Evolutionary conservation across 305 asterid genomes (phyloP), one percentile per base, ranked within the genome.

Genomic region (Ilex paraguariensis): DNA sequence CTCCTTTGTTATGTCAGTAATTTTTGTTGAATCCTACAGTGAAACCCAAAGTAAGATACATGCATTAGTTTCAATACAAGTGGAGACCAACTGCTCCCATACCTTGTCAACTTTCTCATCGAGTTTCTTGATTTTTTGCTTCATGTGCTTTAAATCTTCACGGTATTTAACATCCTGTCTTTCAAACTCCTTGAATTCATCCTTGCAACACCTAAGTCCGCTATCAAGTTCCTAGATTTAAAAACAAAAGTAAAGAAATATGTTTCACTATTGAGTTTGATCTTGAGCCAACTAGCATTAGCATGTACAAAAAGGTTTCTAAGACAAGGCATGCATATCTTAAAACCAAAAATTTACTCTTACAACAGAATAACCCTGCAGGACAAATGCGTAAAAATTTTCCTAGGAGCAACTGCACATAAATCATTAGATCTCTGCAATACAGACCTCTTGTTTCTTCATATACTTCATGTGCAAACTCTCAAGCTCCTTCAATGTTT

Each of bases 171-270:
- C 74, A 73, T 93, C 97, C 78, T 84, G 96, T 81, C 99, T 84
- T 79, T 90, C 97, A 72, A 81, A 93, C 71, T 90, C 99, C 90
- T 90, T 90, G 71, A 93, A 84, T 61, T 90, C 89, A 10, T 86
- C 96, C 78, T 77, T 93, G 81, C 89, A 73, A 53, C 51, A 66
- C 77, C 89, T 73, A 66, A 90, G 80, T 33, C 59, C 78, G 63
- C 70, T 64, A 65, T 85, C 97, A 32, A 93, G 88, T 69, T 86
- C 99, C 99, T 93, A 72, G 61, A 59, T 56, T 57, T 56, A 42
- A 57, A 33, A 62, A 28, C 50, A 60, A 56, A 56, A 44, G 33
- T 12, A 49, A 54, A 21, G 28, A 21, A 21, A 21, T 21, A 21
- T 21, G 28, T 21, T 21, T 21, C 28, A 21, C 28, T 21, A 21